Base-by-base conservation (phyloP, 495 filamentous ascomycete genomes). In the Glutinoglossum americanum region DNA sequence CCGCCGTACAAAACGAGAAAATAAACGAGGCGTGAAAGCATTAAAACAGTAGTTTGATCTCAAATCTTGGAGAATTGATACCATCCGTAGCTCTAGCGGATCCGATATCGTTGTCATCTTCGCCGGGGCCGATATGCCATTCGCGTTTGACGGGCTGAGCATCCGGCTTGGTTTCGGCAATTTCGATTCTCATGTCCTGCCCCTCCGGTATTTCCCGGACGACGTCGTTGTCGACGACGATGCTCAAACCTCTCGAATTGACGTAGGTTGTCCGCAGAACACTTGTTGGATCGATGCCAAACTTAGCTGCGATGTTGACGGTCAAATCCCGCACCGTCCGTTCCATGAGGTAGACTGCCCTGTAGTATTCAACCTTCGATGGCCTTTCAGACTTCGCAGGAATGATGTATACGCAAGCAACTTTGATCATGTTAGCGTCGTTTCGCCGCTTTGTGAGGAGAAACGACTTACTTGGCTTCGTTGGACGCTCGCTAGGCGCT, bases 201-300 rank as follows among this genome's bases (percentile, higher is more conserved):
- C 89, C 88, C 69, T 98, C 92, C 0, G 81, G 75, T 17, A 97
- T 73, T 66, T 89, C 83, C n/a, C 77, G 77, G 21, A 98, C 80
- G 30, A 92, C 81, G 51, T 95, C 88, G 60, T 98, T 86, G 66
- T 98, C 92, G 56, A 97, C 74, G 66, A 89, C 80, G 49, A 98
- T 82, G 61, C 84, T 78, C 4, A 96, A 66, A 0, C 89, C 87
- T 57, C 78, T 77, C 25, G 76, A 69, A 26, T 84, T 82, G 58
- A 89, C 71, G 37, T 76, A 85, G 25, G 94, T 67, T 1, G 82
- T 80, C 30, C 84, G 80, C 13, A 79, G 67, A 44, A 97, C 78
- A 32, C 75, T 76, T 1, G 71, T 67, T 0, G 83, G 74, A 54
- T 96, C 85, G 57, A 98, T 76, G 17, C 81, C 75, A 64, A 80